Conservation (phyloP, 148 eudicot species). For the Rhododendron simsii region DNA sequence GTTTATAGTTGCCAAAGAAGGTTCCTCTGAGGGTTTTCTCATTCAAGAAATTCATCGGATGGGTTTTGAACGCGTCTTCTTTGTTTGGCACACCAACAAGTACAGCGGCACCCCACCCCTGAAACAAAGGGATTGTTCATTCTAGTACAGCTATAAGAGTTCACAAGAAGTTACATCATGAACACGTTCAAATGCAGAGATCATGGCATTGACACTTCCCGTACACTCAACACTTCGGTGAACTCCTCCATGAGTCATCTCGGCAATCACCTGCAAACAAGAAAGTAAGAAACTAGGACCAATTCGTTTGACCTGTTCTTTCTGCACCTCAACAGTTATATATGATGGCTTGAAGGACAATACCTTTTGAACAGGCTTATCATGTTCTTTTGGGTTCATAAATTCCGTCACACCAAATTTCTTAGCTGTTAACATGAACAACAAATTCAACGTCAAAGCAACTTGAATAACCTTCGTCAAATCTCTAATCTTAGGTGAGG, state of each 20-base stretch:
- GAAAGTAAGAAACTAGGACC: constrained; percentile 22
- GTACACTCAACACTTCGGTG: constrained; percentile 54
- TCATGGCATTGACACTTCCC: constrained; percentile 56
- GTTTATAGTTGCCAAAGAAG: constrained; percentile 51
- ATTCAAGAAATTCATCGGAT: constrained; percentile 41
- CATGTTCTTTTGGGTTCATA: constrained; percentile 45
- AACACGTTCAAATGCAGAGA: constrained; percentile 56
- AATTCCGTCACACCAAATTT: constrained; percentile 50
- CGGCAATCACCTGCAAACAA: constrained; percentile 31
- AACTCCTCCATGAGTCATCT: constrained; percentile 39
- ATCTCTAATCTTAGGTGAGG: too few relatives aligned
- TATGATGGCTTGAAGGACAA: not conserved
- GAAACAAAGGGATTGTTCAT: not conserved
- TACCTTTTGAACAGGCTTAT: constrained; percentile 12
- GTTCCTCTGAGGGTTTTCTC: constrained; percentile 54
- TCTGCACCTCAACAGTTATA: not conserved
- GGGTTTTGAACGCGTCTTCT: constrained; percentile 46
- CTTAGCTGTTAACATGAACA: constrained; percentile 30
- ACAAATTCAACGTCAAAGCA: too few relatives aligned
- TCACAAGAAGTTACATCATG: constrained; percentile 33
- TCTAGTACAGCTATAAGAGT: not conserved
- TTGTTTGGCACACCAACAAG: constrained; percentile 56
- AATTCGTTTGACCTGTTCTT: not conserved
- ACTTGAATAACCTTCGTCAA: too few relatives aligned
- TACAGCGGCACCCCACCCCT: constrained; percentile 65